These are phyloP conservation scores for Patellifolia procumbens DNA, from an alignment of 179 eudicot genomes.

Conservation along the genomic window DNA sequence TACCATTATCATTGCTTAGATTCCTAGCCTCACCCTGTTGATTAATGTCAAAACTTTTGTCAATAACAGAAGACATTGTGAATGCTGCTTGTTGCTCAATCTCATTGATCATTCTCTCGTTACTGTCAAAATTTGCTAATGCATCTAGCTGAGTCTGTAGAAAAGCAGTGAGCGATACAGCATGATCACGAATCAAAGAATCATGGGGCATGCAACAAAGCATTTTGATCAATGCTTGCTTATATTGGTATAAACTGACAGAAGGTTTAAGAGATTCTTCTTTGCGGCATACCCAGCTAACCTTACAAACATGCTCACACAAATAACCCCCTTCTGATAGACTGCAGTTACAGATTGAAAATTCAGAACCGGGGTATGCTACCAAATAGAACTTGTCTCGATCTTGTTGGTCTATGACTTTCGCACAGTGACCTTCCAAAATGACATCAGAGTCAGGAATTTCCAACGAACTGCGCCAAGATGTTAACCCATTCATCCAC, in stretches of 20 bases:
- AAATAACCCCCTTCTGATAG: conserved; percentile 67
- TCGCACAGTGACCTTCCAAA: conserved; percentile 53
- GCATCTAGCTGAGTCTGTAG: conserved; percentile 58
- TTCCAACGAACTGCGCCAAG: conserved; percentile 61
- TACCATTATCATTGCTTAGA: conserved; percentile 16
- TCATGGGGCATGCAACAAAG: conserved; percentile 63
- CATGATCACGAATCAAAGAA: conserved; percentile 86
- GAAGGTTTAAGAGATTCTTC: conserved; percentile 54
- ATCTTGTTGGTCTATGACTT: conserved; percentile 56
- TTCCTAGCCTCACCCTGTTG: conserved; percentile 7
- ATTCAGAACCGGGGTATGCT: conserved; percentile 75
- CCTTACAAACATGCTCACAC: conserved; percentile 82
- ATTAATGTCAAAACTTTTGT: conserved; percentile 14
- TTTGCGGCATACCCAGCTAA: conserved; percentile 44
- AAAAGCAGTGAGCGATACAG: conserved; percentile 74
- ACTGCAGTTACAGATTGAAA: conserved; percentile 71
- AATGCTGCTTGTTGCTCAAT: conserved; percentile 23
- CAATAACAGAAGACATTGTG: conserved; percentile 12
- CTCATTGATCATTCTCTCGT: conserved; percentile 30
- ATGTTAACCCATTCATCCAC: conserved; percentile 66
- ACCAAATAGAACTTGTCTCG: conserved; percentile 43
- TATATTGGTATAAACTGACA: conserved; percentile 59
- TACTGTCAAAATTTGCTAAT: conserved; percentile 28
- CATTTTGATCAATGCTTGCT: conserved; percentile 57
- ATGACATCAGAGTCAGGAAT: conserved; percentile 71